These are phyloP conservation scores for Microdochium nivale DNA, from an alignment of 2,329 filamentous ascomycete genomes.

Conservation along the genomic window DNA sequence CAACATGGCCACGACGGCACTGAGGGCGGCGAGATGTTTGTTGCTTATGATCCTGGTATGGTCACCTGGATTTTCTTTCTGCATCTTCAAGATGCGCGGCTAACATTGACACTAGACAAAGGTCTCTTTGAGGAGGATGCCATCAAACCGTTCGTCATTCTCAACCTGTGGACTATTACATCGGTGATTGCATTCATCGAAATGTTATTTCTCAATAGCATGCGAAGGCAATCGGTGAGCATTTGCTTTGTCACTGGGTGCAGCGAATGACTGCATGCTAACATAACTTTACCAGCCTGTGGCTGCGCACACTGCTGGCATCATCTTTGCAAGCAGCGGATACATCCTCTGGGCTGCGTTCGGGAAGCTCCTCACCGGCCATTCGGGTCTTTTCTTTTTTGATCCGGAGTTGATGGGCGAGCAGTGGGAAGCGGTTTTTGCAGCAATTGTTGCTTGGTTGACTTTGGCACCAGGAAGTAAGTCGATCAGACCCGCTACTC, in stretches of 20 bases:
- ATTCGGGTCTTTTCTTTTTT: slow-evolving; percentile 42
- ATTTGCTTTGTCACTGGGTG: no score
- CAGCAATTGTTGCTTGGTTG: slow-evolving; percentile 36
- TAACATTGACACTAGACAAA: slow-evolving; percentile 25
- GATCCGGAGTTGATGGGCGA: slow-evolving; percentile 32
- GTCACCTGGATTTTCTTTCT: neutral
- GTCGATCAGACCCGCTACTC: slow-evolving; percentile 10
- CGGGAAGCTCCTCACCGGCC: slow-evolving; percentile 35
- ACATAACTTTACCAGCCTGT: slow-evolving; percentile 27
- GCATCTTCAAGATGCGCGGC: neutral
- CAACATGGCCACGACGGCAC: slow-evolving; percentile 7
- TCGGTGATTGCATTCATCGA: slow-evolving; percentile 35
- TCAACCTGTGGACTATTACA: slow-evolving; percentile 36
- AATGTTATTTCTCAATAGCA: slow-evolving; percentile 41
- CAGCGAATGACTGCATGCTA: slow-evolving; percentile 5
- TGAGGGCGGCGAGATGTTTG: slow-evolving; percentile 5
- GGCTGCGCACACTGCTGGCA: slow-evolving; percentile 30
- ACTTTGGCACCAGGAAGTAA: slow-evolving; percentile 34
- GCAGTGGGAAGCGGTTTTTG: slow-evolving; percentile 32
- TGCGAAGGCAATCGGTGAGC: slow-evolving; percentile 40
- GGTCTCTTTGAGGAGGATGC: slow-evolving; percentile 38
- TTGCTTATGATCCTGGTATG: slow-evolving; percentile 17
- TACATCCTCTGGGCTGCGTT: slow-evolving; percentile 42
- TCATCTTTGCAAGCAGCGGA: slow-evolving; percentile 28
- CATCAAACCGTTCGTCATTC: slow-evolving; percentile 35